A percentile compares a stretch with the other conserved stretches of the same genome.
These are phyloP conservation scores for Chytridiales sp. DNA, from an alignment of 371 early-diverging fungal genomes.

Conservation along the genomic window DNA sequence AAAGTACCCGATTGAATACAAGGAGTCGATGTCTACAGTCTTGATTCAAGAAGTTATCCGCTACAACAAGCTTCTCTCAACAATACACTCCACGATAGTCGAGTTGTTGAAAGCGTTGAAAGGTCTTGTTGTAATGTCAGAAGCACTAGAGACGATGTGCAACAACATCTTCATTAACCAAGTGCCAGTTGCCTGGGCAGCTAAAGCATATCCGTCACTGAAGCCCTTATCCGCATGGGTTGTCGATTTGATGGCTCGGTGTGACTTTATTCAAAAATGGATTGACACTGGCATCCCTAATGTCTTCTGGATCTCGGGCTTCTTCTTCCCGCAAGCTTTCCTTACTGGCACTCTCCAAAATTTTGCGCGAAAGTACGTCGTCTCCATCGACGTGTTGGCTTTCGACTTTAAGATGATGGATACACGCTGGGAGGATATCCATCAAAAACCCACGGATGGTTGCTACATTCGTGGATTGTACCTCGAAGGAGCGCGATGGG, in stretches of 20 bases:
- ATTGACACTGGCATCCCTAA: slow-evolving; percentile 52
- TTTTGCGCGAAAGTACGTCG: slow-evolving; percentile 54
- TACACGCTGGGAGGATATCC: slow-evolving; percentile 49
- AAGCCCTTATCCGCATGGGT: slow-evolving; percentile 56
- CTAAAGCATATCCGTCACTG: slow-evolving; percentile 61
- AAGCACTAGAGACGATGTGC: slow-evolving; percentile 53
- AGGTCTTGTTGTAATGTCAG: slow-evolving; percentile 60
- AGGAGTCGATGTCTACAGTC: slow-evolving; percentile 60
- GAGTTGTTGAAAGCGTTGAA: slow-evolving; percentile 54
- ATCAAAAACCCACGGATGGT: slow-evolving; percentile 52
- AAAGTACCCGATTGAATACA: slow-evolving; percentile 57
- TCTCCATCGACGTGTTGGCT: slow-evolving; percentile 51
- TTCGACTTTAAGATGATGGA: slow-evolving; percentile 55
- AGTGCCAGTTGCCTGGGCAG: slow-evolving; percentile 52
- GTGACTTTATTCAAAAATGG: slow-evolving; percentile 57
- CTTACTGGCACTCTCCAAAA: slow-evolving; percentile 58
- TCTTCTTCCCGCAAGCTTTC: slow-evolving; percentile 65
- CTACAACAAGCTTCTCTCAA: slow-evolving; percentile 51
- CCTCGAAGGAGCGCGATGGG: slow-evolving; percentile 62
- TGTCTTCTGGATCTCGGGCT: slow-evolving; percentile 59
- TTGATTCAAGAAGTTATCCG: slow-evolving; percentile 58
- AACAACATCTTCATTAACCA: slow-evolving; percentile 55
- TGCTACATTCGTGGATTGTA: slow-evolving; percentile 58
- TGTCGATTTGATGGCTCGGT: slow-evolving; percentile 47
- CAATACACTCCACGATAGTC: slow-evolving; percentile 48